These are phyloP conservation scores for Diospyros lotus DNA, from an alignment of 148 eudicot species.

Conservation along the genomic window DNA sequence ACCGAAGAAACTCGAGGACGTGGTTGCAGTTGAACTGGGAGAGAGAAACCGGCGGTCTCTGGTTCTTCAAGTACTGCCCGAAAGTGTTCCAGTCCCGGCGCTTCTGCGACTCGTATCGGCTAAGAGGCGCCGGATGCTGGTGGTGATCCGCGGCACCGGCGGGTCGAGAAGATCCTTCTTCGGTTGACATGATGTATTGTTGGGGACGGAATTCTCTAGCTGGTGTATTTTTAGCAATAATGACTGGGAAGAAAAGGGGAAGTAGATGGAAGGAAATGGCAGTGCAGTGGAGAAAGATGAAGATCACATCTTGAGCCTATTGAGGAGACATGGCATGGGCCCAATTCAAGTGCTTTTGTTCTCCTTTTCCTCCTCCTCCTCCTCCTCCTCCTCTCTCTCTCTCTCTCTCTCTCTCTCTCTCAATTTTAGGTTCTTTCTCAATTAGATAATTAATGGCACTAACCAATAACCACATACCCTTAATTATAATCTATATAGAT, in stretches of 20 bases:
- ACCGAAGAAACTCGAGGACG: conserved; percentile 65
- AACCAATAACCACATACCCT: not conserved
- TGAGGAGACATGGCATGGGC: conserved; percentile 39
- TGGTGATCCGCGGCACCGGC: not conserved
- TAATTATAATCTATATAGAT: not conserved
- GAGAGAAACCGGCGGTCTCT: conserved; percentile 54
- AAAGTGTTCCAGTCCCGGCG: conserved; percentile 85
- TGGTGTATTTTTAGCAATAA: conserved; percentile 14
- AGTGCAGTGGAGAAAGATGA: conserved; percentile 31
- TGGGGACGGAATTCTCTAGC: conserved; percentile 12
- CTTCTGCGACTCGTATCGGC: conserved; percentile 80
- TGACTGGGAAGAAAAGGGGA: not conserved
- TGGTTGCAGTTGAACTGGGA: conserved; percentile 63
- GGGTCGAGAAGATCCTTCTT: conserved; percentile 25
- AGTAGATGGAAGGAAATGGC: conserved; percentile 22
- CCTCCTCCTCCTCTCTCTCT: not conserved
- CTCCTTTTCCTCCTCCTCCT: not conserved
- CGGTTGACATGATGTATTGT: conserved; percentile 21
- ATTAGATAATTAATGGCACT: conserved; percentile 7
- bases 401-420: conserved; percentile 12
- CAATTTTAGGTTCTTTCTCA: conserved; percentile 14
- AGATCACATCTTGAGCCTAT: conserved; percentile 31
- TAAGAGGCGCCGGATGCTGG: conserved; percentile 21
- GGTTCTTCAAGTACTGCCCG: conserved; percentile 74
- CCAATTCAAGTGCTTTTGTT: conserved; percentile 31